Percentiles rank a stretch among this genome's conserved stretches.
These are phyloP conservation scores for Rhizopogon vesiculosus DNA, from an alignment of 768 basidiomycete genomes.

Conservation along the genomic window DNA sequence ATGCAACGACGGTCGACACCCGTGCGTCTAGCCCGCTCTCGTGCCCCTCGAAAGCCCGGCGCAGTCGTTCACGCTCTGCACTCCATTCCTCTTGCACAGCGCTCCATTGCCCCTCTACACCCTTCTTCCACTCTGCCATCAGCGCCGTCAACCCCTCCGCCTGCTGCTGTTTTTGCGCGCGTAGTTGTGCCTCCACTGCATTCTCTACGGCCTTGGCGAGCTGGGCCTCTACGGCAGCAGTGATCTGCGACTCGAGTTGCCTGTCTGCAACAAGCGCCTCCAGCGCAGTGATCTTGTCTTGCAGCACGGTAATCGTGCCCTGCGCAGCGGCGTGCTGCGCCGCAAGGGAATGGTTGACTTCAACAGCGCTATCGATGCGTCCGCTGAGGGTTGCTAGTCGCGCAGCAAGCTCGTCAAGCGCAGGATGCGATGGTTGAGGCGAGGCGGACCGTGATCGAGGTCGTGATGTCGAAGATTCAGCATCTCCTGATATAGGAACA, in stretches of 20 bases:
- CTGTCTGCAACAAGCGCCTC: slow-evolving; percentile 60
- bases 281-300: slow-evolving; percentile 63
- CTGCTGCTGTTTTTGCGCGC: background rate
- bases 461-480: slow-evolving; percentile 18
- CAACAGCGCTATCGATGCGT: slow-evolving; percentile 74
- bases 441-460: slow-evolving; percentile 12
- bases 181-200: background rate
- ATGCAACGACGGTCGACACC: slow-evolving; percentile 29
- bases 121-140: slow-evolving; percentile 69
- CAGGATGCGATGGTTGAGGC: slow-evolving; percentile 24
- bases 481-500: slow-evolving; percentile 26
- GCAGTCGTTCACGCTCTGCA: slow-evolving; percentile 71
- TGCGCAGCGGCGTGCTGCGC: slow-evolving; percentile 76
- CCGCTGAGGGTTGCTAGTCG: slow-evolving; percentile 59
- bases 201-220: slow-evolving; percentile 34
- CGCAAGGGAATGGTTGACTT: slow-evolving; percentile 69
- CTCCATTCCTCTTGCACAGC: slow-evolving; percentile 79
- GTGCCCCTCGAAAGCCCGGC: slow-evolving; percentile 76
- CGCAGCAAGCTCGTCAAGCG: slow-evolving; percentile 53
- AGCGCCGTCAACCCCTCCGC: slow-evolving; percentile 46
- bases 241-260: slow-evolving; percentile 33
- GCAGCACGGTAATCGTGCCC: slow-evolving; percentile 61
- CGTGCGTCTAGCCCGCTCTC: slow-evolving; percentile 55
- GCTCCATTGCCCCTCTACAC: slow-evolving; percentile 77
- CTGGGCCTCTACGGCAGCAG: slow-evolving; percentile 28